Conservation (phyloP, 2,329 filamentous ascomycete genomes). For the Botrytis squamosa region DNA sequence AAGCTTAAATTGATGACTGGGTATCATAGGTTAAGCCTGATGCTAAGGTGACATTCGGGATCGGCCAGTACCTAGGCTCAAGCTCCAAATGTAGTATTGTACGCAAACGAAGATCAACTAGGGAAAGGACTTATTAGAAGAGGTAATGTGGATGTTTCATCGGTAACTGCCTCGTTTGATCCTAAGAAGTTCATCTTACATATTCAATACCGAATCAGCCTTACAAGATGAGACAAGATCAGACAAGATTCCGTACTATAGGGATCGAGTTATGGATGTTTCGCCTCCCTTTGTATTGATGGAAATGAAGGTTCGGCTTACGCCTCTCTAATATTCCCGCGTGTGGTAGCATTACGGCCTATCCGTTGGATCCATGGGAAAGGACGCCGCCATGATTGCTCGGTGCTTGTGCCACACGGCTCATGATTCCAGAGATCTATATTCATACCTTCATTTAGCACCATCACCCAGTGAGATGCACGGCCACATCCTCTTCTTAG, state of each 20-base stretch:
- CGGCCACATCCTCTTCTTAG: constrained; percentile 4
- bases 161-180: constrained; percentile 4
- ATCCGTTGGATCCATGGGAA: not conserved
- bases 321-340: not conserved
- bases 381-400: constrained; percentile 3
- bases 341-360: not conserved
- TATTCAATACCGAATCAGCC: constrained; percentile 14
- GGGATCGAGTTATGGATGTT: not conserved
- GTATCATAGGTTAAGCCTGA: not conserved
- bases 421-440: not conserved
- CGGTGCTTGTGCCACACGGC: not conserved
- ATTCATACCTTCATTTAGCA: not conserved
- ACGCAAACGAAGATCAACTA: not conserved
- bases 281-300: not conserved
- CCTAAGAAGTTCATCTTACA: not conserved
- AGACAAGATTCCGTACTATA: not conserved
- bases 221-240: constrained; percentile 16
- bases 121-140: not conserved
- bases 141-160: not conserved
- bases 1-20: not conserved
- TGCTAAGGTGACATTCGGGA: not conserved
- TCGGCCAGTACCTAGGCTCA: not conserved
- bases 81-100: constrained; percentile 2
- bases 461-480: not conserved
- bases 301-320: not conserved